Percentiles rank a stretch among this genome's conserved stretches.
phyloP scores from a whole-genome alignment of 164 flowering plant species.

The Tinospora cordifolia region DNA sequence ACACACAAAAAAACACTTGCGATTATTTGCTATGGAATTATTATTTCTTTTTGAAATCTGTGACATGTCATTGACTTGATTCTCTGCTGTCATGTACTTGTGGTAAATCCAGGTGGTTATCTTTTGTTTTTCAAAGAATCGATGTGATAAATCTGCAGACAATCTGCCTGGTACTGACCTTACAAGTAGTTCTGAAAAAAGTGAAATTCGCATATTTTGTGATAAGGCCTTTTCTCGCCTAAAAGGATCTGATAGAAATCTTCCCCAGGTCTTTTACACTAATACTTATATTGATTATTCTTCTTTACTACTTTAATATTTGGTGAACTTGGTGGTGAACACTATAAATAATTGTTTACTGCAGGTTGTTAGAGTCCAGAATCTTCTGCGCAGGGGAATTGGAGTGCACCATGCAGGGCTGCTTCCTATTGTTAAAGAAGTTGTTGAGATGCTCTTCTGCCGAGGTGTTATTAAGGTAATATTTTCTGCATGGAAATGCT shows the following conservation, averaged over 20 bases:
- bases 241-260: constrained; percentile 91
- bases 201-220: constrained; percentile 89
- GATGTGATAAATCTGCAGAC: constrained; percentile 96
- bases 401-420: constrained; percentile 99
- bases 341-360: constrained; percentile 4
- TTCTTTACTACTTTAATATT: constrained; percentile 6
- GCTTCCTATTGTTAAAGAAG: constrained; percentile 99
- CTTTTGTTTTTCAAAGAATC: constrained; percentile 96
- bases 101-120: constrained; percentile 67
- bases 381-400: constrained; percentile 80
- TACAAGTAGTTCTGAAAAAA: constrained; percentile 88
- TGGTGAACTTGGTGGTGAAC: constrained; percentile 6
- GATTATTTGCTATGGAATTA: not conserved
- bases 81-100: constrained; percentile 10
- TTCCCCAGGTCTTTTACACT: constrained; percentile 90
- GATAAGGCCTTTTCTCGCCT: constrained; percentile 97
- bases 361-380: constrained; percentile 86
- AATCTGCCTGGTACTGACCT: constrained; percentile 60
- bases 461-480: constrained; percentile 91
- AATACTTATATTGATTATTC: not conserved
- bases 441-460: constrained; percentile 98
- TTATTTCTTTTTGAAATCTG: not conserved
- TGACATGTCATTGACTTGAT: not conserved
- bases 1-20: constrained; percentile 1
- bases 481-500: not conserved